Conservation (phyloP, 192 early-diverging fungal genomes). For the Podila horticola region DNA sequence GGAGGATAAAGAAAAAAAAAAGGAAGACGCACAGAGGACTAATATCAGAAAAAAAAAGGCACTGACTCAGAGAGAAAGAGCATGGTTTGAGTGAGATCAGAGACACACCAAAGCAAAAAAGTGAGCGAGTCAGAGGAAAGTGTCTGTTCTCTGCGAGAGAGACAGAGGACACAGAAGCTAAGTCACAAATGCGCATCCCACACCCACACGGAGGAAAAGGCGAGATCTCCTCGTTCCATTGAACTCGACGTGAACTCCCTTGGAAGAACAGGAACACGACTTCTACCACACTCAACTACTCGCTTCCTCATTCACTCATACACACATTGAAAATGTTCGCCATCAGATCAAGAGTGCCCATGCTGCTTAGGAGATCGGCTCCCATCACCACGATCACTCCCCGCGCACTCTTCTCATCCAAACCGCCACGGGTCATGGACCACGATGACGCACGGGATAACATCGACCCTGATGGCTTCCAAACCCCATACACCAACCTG, state of each 20-base stretch:
- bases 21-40: not conserved
- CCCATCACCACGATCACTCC: not conserved
- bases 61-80: not conserved
- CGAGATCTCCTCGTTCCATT: no score
- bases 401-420: not conserved
- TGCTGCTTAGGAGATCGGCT: not conserved
- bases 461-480: constrained; percentile 41
- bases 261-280: no score
- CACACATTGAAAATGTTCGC: not conserved
- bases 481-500: constrained; percentile 51
- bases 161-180: no score
- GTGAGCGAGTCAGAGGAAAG: no score
- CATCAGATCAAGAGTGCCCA: not conserved
- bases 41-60: constrained; percentile 6
- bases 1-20: constrained; percentile 2
- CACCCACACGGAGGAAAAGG: no score
- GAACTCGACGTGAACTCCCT: no score
- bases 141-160: no score
- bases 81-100: constrained; percentile 1
- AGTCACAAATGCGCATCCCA: no score
- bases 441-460: constrained; percentile 43
- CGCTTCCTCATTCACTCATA: not conserved
- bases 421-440: constrained; percentile 17
- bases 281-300: no score
- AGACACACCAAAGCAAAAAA: no score